These are phyloP conservation scores for Hypoxylon sp. DNA, from an alignment of 2,329 filamentous ascomycete genomes.

Conservation along the genomic window DNA sequence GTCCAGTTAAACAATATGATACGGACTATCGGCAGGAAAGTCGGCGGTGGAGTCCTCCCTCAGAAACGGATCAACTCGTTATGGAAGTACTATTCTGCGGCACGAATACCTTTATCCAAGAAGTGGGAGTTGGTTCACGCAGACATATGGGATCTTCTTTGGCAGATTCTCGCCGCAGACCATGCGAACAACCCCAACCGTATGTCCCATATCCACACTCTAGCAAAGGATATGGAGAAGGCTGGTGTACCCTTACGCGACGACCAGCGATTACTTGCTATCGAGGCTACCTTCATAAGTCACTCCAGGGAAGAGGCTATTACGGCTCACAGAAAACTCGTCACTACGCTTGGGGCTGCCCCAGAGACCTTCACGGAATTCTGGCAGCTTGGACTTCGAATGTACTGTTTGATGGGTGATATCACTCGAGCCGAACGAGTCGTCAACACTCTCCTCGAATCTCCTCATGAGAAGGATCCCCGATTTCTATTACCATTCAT, in stretches of 20 bases:
- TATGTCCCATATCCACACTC: conserved; percentile 69
- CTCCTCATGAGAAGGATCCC: conserved; percentile 60
- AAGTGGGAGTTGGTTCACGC: conserved; percentile 68
- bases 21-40: conserved; percentile 41
- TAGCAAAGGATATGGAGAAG: conserved; percentile 75
- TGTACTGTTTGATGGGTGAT: conserved; percentile 70
- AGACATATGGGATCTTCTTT: conserved; percentile 74
- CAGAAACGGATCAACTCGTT: conserved; percentile 41
- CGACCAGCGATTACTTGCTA: conserved; percentile 72
- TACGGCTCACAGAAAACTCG: conserved; percentile 72
- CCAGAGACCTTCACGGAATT: conserved; percentile 64
- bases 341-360: conserved; percentile 63
- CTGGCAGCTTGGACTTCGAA: conserved; percentile 75
- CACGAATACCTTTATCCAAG: conserved; percentile 59
- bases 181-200: conserved; percentile 64
- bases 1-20: conserved; percentile 48
- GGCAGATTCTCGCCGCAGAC: conserved; percentile 70
- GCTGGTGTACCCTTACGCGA: conserved; percentile 67
- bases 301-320: conserved; percentile 71
- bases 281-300: conserved; percentile 75
- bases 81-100: conserved; percentile 65
- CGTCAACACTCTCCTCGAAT: conserved; percentile 65
- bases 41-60: conserved; percentile 24
- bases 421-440: conserved; percentile 69
- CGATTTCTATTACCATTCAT: conserved; percentile 77